A percentile compares a stretch with the other conserved stretches of the same genome.
phyloP scores from a whole-genome alignment of 2,329 filamentous ascomycete species.

The Penicillium sp. region DNA sequence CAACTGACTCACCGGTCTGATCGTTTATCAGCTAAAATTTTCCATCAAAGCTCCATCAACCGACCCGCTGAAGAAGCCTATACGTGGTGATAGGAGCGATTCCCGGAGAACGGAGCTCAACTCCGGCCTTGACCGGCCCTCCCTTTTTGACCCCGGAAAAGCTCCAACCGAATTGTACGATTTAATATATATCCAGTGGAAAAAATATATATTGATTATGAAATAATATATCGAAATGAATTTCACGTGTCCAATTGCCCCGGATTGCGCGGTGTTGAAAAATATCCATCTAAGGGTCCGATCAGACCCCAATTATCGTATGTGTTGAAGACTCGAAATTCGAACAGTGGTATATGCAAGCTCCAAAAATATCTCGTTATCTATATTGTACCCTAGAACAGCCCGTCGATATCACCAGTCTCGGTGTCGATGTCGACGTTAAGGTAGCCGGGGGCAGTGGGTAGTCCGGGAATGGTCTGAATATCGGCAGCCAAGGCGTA shows the following conservation, averaged over 20 bases:
- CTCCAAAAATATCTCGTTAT: conserved; percentile 4
- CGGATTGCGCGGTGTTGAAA: conserved; percentile 11
- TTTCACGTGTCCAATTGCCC: conserved; percentile 1
- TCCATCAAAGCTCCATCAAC: conserved; percentile 9
- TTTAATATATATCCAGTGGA: background rate
- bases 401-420: conserved; percentile 80
- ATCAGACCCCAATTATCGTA: conserved; percentile 18
- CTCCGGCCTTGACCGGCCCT: conserved; percentile 21
- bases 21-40: conserved; percentile 6
- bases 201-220: background rate
- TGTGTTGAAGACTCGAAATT: conserved; percentile 24
- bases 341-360: conserved; percentile 17
- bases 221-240: conserved; percentile 1
- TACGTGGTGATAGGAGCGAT: conserved; percentile 4
- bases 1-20: conserved; percentile 12
- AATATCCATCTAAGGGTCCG: conserved; percentile 14
- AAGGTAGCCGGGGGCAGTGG: conserved; percentile 90
- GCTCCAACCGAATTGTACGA: conserved; percentile 16
- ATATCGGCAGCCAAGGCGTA: conserved; percentile 96
- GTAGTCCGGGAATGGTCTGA: conserved; percentile 93
- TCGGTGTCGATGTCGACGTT: conserved; percentile 82
- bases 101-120: conserved; percentile 23
- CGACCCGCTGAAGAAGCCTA: conserved; percentile 13
- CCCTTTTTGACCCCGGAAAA: conserved; percentile 11
- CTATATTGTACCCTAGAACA: conserved; percentile 63